Evolutionary conservation across 2,329 filamentous ascomycete species (phyloP), one percentile per base, ranked within the genome.

Genomic region (Fusarium phyllophilum): DNA sequence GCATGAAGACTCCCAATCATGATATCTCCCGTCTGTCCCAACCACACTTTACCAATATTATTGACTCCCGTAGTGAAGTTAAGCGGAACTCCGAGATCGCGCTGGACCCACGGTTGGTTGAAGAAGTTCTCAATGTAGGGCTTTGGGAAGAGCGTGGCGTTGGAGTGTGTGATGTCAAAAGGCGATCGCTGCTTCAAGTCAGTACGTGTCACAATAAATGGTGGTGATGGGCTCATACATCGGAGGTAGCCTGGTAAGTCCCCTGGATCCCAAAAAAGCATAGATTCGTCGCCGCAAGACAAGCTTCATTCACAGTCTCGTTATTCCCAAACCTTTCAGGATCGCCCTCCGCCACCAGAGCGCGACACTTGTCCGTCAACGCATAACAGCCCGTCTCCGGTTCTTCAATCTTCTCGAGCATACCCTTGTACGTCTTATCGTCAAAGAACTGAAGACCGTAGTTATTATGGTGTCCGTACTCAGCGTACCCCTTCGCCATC

Each of bases 101-200:
- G 79, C 68, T 90, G 88, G 0, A 92, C 85, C 38, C 81, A 77
- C 5, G 86, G 84, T 34, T 86, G 85, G 77, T 92, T 92, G 62
- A 94, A 85, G 80, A 91, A 93, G n/a, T 88, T 85, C 15, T 84
- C 75, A 77, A 90, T 90, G 63, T 89, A 90, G 20, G 80, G 82
- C 4, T 88, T 85, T 5, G 92, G 91, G 68, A 90, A 91, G 0
- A 91, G 87, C 75, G 92, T 86, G 5, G 78, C 79, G 41, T 79
- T 72, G 18, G 85, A 83, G 66, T 89, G 86, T 4, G 89, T 85
- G 61, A 92, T 89, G 68, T 92, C 90, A 75, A 91, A 91, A 22
- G 85, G 81, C 45, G 88, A 91, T 87, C 52, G 88, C 86, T 70
- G 85, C 7, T 83, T 8, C 3, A 64, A 8, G n/a, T 70, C 17